Base-by-base conservation (phyloP, 2,329 filamentous ascomycete species). In the Teratosphaeriaceae sp. region DNA sequence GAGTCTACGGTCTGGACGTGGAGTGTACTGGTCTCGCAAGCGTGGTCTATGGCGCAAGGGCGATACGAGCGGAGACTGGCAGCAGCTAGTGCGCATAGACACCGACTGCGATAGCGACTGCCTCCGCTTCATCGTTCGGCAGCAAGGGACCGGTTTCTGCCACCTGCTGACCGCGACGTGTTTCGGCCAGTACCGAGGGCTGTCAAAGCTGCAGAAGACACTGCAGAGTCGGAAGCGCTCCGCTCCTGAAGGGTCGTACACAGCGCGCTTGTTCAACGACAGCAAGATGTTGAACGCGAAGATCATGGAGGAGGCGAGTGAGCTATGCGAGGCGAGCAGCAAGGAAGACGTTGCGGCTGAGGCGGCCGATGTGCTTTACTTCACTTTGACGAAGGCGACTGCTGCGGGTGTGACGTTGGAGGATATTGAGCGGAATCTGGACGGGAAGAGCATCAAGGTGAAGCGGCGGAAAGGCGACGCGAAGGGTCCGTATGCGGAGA, bases 301-400 rank as follows among this genome's bases (percentile, higher is more conserved):
- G 74, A 96, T 98, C 43, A 94, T 97, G 81, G 92, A 98, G 66
- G 92, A 98, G 65, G 92, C 92, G 0, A 86, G 94, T 59, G 92
- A 98, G 69, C 75, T 98, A 31, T 96, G 90, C 60, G 81, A 92
- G 51, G 90, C 92, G 13, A 81, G 80, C 52, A 82, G 80, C 0
- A 84, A 85, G 47, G 76, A 89, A 49, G 85, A 97, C 12, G 78
- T 95, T 49, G 88, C 92, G 2, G 94, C 94, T 50, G 92, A 98
- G 66, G 88, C 92, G 7, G 92, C 92, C 0, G 92, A 98, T 61
- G 71, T 98, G 43, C 81, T 98, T 41, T 98, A 97, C 70, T 98
- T 98, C 71, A 87, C 90, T 6, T 70, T 98, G 43, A 87, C 92
- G 18, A 94, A 89, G 66, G 94, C 88, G 46, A 75, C 94, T 31